Conservation (phyloP, 495 filamentous ascomycete genomes). For the Lasiosphaeriaceae sp. region DNA sequence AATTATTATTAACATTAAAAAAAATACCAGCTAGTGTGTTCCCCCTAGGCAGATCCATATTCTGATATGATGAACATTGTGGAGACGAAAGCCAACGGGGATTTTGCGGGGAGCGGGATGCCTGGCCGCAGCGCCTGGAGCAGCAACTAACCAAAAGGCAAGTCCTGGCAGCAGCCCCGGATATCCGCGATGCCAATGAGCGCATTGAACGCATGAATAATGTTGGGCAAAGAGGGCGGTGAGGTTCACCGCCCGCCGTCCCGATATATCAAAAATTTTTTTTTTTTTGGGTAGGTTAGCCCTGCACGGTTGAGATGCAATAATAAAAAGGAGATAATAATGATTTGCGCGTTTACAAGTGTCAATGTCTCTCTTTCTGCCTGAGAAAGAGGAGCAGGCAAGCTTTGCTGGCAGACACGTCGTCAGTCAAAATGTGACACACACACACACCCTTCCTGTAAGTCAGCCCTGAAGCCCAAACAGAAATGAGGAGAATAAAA, state of each 20-base stretch:
- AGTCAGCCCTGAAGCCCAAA: not conserved
- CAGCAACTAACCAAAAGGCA: not conserved
- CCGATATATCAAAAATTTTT: not conserved
- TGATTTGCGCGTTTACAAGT: no score
- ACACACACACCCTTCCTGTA: no score
- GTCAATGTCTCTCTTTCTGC: no score
- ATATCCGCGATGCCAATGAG: not conserved
- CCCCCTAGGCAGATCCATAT: no score
- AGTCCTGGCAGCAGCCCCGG: not conserved
- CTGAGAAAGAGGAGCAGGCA: not conserved
- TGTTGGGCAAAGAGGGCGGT: slow-evolving; percentile 6
- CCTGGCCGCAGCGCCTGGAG: not conserved
- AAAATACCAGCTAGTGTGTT: no score
- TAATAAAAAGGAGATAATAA: not conserved
- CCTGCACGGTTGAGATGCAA: not conserved
- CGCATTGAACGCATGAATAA: slow-evolving; percentile 9
- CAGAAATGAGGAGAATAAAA: no score
- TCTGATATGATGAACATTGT: not conserved
- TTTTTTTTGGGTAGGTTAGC: not conserved
- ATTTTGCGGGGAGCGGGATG: not conserved
- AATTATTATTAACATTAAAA: no score
- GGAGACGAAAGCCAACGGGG: no score
- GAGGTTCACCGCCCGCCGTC: slow-evolving; percentile 5
- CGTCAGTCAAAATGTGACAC: not conserved
- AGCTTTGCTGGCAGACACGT: not conserved